Evolutionary conservation across 176 grass and related monocot species (phyloP).

Genomic region (Pontederia paniculata): DNA sequence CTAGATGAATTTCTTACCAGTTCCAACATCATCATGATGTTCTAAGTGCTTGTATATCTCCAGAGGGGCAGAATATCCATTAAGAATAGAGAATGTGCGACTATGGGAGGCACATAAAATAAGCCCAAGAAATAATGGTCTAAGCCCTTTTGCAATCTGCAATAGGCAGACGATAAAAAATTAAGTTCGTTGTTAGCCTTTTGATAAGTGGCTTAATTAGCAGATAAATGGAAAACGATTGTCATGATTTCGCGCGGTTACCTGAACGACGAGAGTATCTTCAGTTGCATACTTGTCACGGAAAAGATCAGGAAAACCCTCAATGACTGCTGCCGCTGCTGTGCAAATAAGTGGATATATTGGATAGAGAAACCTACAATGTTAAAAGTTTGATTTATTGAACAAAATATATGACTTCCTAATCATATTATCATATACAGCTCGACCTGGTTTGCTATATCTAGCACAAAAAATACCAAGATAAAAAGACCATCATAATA

Average conservation of each 20-base stretch:
- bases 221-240: neutral
- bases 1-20: slow-evolving; percentile 37
- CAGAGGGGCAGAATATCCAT: slow-evolving; percentile 84
- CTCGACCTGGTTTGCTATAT: too few species aligned
- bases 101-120: slow-evolving; percentile 96
- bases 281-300: slow-evolving; percentile 71
- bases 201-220: neutral
- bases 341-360: slow-evolving; percentile 96
- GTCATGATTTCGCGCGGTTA: slow-evolving; percentile 13
- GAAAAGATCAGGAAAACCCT: slow-evolving; percentile 74
- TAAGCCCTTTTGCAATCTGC: slow-evolving; percentile 82
- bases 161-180: slow-evolving; percentile 26
- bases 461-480: too few species aligned
- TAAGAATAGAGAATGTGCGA: slow-evolving; percentile 94
- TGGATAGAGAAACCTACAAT: slow-evolving; percentile 88
- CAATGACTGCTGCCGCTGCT: slow-evolving; percentile 78
- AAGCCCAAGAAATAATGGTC: slow-evolving; percentile 71
- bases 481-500: too few species aligned
- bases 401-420: neutral
- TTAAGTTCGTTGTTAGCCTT: neutral
- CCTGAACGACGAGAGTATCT: slow-evolving; percentile 59
- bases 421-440: too few species aligned
- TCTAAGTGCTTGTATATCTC: slow-evolving; percentile 85
- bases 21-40: slow-evolving; percentile 75
- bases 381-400: neutral